phyloP scores from a whole-genome alignment of 495 filamentous ascomycete species.

The Neurospora pannonica region DNA sequence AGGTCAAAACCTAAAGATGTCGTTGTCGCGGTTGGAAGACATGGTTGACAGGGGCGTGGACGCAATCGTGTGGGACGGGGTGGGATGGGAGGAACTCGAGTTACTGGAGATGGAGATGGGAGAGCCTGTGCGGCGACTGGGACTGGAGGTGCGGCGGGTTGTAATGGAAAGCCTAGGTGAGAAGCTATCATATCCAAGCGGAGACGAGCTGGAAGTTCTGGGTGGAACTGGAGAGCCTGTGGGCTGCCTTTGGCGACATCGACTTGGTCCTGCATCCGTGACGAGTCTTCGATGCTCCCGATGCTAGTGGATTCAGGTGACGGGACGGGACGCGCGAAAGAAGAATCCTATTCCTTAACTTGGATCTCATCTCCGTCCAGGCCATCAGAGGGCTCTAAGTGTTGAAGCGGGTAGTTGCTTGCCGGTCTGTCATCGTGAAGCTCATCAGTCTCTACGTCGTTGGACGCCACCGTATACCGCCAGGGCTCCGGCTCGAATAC shows the following conservation, averaged over 20 bases:
- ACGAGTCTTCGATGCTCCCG: neutral
- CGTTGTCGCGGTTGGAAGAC: neutral
- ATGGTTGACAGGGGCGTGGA: neutral
- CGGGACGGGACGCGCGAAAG: neutral
- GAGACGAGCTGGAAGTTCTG: neutral
- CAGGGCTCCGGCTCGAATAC: neutral
- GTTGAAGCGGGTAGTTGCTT: neutral
- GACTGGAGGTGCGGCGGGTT: neutral
- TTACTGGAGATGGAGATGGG: accelerated
- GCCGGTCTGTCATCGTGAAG: neutral
- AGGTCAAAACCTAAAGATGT: neutral
- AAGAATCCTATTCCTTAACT: neutral
- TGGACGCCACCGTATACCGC: neutral
- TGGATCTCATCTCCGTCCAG: neutral
- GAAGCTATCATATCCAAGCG: neutral
- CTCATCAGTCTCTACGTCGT: neutral
- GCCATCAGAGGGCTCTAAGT: neutral
- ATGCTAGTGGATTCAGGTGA: too few relatives aligned
- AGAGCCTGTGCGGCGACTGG: neutral
- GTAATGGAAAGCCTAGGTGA: neutral
- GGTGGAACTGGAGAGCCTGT: neutral
- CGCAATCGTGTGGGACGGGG: neutral
- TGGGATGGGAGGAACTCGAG: neutral
- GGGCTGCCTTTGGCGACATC: neutral
- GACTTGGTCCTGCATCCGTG: neutral